Evolutionary conservation across 2,329 filamentous ascomycete genomes (phyloP).

Genomic region (Colletotrichum tropicicola): DNA sequence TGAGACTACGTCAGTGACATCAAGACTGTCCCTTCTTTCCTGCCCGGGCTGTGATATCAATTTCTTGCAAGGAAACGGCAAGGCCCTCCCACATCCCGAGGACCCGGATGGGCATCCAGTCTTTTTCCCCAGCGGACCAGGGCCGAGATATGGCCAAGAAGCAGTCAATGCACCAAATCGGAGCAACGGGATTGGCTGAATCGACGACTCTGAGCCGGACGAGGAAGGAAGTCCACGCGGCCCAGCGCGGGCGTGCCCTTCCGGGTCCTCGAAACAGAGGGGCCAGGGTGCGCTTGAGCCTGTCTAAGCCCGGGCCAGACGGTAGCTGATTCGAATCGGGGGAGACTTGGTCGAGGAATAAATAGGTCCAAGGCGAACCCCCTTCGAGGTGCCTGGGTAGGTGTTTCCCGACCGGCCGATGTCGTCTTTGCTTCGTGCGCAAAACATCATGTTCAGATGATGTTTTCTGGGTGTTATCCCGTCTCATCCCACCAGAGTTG

Average conservation of each 20-base stretch:
- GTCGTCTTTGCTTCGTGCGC: too few relatives aligned
- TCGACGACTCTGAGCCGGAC: too few relatives aligned
- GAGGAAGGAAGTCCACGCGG: too few relatives aligned
- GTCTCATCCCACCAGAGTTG: neutral
- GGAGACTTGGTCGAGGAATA: neutral
- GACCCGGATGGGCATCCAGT: neutral
- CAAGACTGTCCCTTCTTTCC: too few relatives aligned
- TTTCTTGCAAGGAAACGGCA: neutral
- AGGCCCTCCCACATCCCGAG: constrained; percentile 7
- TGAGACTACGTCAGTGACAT: neutral
- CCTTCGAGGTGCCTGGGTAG: neutral
- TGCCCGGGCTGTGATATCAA: neutral
- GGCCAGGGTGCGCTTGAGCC: neutral
- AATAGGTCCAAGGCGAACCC: neutral
- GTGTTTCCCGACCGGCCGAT: too few relatives aligned
- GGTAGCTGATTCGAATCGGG: neutral
- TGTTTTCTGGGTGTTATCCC: neutral
- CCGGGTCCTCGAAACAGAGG: constrained; percentile 3
- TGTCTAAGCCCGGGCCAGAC: neutral
- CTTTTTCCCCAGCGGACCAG: neutral
- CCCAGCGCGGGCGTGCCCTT: neutral
- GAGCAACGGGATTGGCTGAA: neutral
- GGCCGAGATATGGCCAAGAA: neutral
- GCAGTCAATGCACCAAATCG: constrained; percentile 9
- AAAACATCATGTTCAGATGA: neutral